Conservation (phyloP, 176 grass and related monocot species). For the Aegilops tauschii region DNA sequence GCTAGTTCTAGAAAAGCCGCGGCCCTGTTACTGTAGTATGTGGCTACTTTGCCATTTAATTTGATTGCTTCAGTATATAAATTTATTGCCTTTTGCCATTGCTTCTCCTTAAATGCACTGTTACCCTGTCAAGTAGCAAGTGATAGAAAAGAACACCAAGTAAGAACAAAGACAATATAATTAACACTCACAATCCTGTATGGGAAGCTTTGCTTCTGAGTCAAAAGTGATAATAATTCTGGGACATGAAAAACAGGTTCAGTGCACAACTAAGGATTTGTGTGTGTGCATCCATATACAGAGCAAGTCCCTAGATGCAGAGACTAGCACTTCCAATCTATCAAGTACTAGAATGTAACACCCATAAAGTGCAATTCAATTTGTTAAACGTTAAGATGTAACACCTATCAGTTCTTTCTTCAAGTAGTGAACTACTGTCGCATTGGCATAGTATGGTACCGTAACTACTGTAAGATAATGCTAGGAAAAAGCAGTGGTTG, state of each 20-base stretch:
- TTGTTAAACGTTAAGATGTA: not conserved
- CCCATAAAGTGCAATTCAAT: not conserved
- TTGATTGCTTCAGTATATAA: slow-evolving; percentile 93
- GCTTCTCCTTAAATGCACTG: slow-evolving; percentile 86
- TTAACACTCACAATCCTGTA: not conserved
- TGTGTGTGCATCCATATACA: not conserved
- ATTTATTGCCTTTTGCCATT: slow-evolving; percentile 86
- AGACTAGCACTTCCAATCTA: not conserved
- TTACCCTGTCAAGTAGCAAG: slow-evolving; percentile 64
- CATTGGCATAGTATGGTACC: not conserved
- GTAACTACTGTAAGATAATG: not conserved
- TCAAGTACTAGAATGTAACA: not conserved
- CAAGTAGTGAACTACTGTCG: not conserved
- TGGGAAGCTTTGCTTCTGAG: not conserved
- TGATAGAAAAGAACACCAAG: not conserved
- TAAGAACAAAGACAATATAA: not conserved
- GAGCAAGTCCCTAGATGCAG: not conserved
- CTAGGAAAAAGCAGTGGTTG: not conserved
- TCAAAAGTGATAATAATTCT: slow-evolving; percentile 6
- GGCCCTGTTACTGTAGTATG: slow-evolving; percentile 96
- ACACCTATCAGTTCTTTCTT: slow-evolving; percentile 18
- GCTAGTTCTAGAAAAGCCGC: slow-evolving; percentile 82
- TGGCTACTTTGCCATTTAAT: slow-evolving; percentile 82
- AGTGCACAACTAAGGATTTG: not conserved
- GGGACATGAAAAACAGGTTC: slow-evolving; percentile 10